Percentiles rank a stretch among this genome's conserved stretches.
phyloP scores from a whole-genome alignment of 768 basidiomycete genomes.

The Tulasnella sp. region DNA sequence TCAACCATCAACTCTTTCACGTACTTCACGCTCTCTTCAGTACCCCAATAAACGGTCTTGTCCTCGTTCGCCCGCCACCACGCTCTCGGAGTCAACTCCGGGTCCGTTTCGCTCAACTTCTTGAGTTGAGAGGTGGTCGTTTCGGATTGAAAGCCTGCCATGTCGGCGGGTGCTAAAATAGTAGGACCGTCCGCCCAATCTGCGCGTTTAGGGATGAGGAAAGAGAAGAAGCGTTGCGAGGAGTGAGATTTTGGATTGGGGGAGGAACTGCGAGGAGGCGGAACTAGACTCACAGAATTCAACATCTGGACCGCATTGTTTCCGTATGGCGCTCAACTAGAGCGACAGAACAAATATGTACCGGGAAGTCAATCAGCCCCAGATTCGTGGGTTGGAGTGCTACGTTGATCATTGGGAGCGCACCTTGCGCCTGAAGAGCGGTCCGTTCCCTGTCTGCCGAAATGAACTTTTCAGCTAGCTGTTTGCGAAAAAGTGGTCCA shows the following conservation, averaged over 20 bases:
- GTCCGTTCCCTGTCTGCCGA: slow-evolving; percentile 53
- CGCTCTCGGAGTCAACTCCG: slow-evolving; percentile 49
- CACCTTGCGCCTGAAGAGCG: slow-evolving; percentile 64
- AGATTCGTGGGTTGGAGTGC: neutral
- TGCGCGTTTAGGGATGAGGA: too few relatives aligned
- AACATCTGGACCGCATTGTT: slow-evolving; percentile 54
- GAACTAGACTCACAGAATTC: slow-evolving; percentile 47
- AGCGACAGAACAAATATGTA: neutral
- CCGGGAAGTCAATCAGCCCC: neutral
- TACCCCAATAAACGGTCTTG: slow-evolving; percentile 44
- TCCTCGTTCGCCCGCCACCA: slow-evolving; percentile 63
- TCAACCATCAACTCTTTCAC: slow-evolving; percentile 51
- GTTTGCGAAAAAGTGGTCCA: neutral
- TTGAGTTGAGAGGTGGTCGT: neutral
- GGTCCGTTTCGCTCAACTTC: slow-evolving; percentile 30
- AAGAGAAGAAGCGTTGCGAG: neutral
- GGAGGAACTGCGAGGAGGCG: neutral
- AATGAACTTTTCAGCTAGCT: neutral
- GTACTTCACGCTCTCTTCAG: slow-evolving; percentile 48
- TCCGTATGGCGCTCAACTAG: slow-evolving; percentile 66
- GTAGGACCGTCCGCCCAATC: slow-evolving; percentile 12
- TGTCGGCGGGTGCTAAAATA: slow-evolving; percentile 6
- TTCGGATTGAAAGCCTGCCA: neutral
- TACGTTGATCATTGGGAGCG: neutral
- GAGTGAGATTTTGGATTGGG: neutral